Percentiles rank a stretch among this genome's conserved stretches.
These are phyloP conservation scores for Vicia villosa DNA, from an alignment of 306 rosid genomes.

Conservation along the genomic window DNA sequence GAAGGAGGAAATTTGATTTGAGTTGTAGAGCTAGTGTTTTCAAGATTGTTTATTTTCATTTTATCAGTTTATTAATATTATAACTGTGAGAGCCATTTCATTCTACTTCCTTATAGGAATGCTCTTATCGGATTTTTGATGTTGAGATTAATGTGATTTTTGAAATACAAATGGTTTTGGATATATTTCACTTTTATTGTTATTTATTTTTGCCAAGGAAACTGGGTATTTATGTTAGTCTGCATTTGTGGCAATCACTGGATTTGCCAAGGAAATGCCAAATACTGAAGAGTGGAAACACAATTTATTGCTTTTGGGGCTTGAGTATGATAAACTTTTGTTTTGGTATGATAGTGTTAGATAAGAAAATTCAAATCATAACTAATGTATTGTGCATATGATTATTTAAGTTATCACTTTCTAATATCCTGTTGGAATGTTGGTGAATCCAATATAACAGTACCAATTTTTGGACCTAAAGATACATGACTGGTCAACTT, in stretches of 20 bases:
- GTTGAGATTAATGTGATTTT: slow-evolving; percentile 17
- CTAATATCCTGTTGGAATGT: too few relatives aligned
- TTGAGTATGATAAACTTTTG: too few relatives aligned
- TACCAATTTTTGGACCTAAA: too few relatives aligned
- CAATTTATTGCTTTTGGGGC: too few relatives aligned
- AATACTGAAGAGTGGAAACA: too few relatives aligned
- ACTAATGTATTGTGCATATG: too few relatives aligned
- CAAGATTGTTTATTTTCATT: background rate
- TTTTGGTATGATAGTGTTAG: too few relatives aligned
- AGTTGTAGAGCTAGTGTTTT: background rate
- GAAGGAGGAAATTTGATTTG: slow-evolving; percentile 44
- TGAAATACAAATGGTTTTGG: slow-evolving; percentile 18
- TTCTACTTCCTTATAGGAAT: slow-evolving; percentile 14
- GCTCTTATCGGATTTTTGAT: background rate
- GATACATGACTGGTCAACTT: too few relatives aligned
- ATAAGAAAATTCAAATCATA: too few relatives aligned
- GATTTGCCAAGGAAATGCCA: background rate
- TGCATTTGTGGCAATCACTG: background rate
- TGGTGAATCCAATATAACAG: too few relatives aligned
- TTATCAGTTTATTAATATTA: background rate
- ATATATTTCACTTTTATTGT: background rate
- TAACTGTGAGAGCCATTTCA: slow-evolving; percentile 3
- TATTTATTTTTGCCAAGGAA: background rate
- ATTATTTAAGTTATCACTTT: too few relatives aligned
- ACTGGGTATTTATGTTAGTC: slow-evolving; percentile 5